Conservation (phyloP, 140 eudicot genomes). For the Ambrosia hybrid region DNA sequence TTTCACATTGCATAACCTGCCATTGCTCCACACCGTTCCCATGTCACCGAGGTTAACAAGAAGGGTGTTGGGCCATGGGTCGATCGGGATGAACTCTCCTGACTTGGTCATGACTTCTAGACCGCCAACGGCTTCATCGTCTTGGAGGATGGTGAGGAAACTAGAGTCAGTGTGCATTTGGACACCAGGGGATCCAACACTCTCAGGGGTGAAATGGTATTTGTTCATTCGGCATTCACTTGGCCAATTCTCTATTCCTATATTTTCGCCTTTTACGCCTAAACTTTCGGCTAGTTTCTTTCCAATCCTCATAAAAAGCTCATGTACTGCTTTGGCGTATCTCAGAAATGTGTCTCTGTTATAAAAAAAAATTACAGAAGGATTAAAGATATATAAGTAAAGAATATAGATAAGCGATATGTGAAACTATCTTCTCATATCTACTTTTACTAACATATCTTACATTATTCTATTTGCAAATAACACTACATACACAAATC, state of each 20-base stretch:
- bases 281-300: constrained; percentile 41
- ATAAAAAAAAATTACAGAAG: neutral
- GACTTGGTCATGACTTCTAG: constrained; percentile 47
- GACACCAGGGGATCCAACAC: constrained; percentile 50
- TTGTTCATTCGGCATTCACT: constrained; percentile 56
- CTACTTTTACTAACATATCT: no score
- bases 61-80: constrained; percentile 57
- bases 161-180: constrained; percentile 60
- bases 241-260: constrained; percentile 46
- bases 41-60: constrained; percentile 49
- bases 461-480: no score
- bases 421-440: no score
- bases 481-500: no score
- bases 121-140: constrained; percentile 51
- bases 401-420: no score
- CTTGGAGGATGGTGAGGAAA: constrained; percentile 54
- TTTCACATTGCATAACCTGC: neutral
- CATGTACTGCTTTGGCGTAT: constrained; percentile 49
- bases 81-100: constrained; percentile 32
- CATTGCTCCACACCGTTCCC: constrained; percentile 14
- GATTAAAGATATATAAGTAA: no score
- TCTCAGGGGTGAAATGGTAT: constrained; percentile 48
- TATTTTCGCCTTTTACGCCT: constrained; percentile 26
- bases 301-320: constrained; percentile 29
- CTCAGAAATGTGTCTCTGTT: constrained; percentile 40